Evolutionary conservation across 345 rosid genomes (phyloP).

Genomic region (Acer saccharum): DNA sequence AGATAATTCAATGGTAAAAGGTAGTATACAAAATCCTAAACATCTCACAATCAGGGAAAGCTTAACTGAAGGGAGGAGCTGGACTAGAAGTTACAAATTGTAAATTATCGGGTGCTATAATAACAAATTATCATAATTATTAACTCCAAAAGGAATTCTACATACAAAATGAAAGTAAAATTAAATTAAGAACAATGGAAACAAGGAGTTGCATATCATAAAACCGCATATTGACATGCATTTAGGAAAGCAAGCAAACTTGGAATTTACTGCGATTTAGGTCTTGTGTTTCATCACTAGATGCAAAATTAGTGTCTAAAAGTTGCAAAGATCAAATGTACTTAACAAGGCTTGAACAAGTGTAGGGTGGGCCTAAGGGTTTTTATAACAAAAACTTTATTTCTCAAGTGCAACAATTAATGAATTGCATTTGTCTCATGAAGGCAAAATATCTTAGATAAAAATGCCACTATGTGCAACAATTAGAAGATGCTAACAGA

Average conservation of each 20-base stretch:
- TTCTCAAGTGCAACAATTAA: too few species aligned
- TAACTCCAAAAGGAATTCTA: neutral
- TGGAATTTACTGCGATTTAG: too few species aligned
- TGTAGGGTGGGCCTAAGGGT: too few species aligned
- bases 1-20: constrained; percentile 6
- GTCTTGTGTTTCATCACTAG: neutral
- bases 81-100: neutral
- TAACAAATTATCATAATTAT: neutral
- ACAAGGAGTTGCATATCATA: neutral
- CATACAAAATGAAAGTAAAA: neutral
- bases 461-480: too few species aligned
- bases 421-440: too few species aligned
- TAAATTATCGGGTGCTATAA: too few species aligned
- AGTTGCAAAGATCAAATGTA: neutral
- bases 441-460: too few species aligned
- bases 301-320: neutral
- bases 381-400: too few species aligned
- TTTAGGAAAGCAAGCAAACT: too few species aligned
- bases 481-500: too few species aligned
- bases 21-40: neutral
- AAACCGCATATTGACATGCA: neutral
- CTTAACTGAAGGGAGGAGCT: neutral
- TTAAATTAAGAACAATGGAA: neutral
- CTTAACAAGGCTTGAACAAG: too few species aligned
- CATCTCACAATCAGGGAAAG: neutral